phyloP scores from a whole-genome alignment of 192 early-diverging fungal genomes.

The Dispira parvispora region DNA sequence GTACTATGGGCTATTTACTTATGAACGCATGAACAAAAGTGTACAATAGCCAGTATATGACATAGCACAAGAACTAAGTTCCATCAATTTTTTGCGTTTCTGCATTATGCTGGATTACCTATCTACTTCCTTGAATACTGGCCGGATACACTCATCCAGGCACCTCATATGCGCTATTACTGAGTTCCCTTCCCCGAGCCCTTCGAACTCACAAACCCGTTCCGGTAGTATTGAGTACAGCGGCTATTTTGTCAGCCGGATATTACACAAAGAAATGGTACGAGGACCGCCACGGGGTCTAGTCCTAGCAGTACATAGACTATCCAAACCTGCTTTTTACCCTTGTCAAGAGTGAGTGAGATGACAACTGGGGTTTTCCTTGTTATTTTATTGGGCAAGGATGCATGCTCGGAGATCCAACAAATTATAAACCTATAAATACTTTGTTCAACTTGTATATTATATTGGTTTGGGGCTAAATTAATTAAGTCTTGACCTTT shows the following conservation, averaged over 20 bases:
- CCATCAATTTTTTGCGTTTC: not conserved
- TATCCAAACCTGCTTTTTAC: too few species aligned
- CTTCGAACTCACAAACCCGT: conserved; percentile 2
- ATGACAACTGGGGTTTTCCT: too few species aligned
- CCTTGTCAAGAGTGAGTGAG: too few species aligned
- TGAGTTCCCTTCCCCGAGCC: not conserved
- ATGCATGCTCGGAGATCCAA: too few species aligned
- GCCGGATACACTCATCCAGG: not conserved
- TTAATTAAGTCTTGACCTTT: too few species aligned
- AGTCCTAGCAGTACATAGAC: not conserved
- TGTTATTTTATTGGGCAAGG: too few species aligned
- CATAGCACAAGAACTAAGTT: not conserved
- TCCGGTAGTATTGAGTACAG: not conserved
- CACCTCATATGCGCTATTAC: not conserved
- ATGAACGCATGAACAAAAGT: not conserved
- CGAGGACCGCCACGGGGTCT: not conserved
- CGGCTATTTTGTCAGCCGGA: conserved; percentile 3
- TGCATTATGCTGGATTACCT: not conserved
- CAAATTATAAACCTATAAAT: too few species aligned
- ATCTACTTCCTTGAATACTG: not conserved
- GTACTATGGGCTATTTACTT: not conserved
- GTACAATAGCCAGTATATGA: not conserved
- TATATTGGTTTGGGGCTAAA: too few species aligned
- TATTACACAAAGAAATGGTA: conserved; percentile 2
- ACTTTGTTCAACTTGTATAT: too few species aligned